Conservation (phyloP, 129 eudicot species). For the Escallonia rubra region DNA sequence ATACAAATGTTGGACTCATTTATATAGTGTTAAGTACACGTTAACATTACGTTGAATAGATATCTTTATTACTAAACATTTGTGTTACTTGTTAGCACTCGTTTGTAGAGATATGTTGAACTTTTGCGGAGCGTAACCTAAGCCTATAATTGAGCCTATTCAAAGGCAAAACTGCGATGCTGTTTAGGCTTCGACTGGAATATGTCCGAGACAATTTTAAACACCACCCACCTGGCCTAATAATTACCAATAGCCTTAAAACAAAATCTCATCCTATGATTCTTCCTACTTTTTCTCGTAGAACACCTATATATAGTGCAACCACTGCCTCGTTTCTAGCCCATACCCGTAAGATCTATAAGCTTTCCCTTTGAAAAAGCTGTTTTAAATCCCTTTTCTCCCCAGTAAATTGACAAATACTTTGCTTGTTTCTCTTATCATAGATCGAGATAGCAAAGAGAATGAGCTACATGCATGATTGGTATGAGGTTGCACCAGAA, state of each 20-base stretch:
- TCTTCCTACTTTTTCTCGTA: neutral
- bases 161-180: too few relatives aligned
- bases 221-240: conserved; percentile 11
- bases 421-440: neutral
- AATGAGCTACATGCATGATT: conserved; percentile 10
- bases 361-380: neutral
- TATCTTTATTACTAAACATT: too few relatives aligned
- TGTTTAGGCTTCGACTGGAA: neutral
- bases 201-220: neutral
- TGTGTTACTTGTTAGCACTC: too few relatives aligned
- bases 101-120: too few relatives aligned
- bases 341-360: neutral
- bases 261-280: neutral
- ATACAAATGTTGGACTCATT: too few relatives aligned
- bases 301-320: neutral
- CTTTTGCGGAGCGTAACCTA: too few relatives aligned
- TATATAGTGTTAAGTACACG: too few relatives aligned
- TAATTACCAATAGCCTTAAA: neutral
- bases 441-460: conserved; percentile 4
- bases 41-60: too few relatives aligned
- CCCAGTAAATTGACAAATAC: neutral
- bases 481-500: conserved; percentile 18
- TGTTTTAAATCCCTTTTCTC: neutral
- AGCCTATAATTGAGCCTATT: too few relatives aligned
- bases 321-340: neutral